Conservation (phyloP, 305 asterid genomes). For the Fraxinus ornus region DNA sequence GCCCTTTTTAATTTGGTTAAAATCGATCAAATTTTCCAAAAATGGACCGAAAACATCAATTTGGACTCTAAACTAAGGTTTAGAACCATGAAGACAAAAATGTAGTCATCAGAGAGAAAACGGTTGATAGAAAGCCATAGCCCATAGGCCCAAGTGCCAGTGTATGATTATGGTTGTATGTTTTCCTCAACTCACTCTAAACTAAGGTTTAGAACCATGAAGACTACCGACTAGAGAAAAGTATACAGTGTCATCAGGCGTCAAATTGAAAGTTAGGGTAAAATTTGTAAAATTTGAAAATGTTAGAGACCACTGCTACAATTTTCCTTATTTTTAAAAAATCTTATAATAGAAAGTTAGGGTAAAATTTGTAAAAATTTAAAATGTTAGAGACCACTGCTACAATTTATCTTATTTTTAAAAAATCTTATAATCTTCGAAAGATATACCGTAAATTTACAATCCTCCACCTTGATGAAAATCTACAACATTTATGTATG, state of each 20-base stretch:
- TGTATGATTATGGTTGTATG: neutral
- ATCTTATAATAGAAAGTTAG: no score
- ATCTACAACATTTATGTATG: neutral
- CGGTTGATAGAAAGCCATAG: neutral
- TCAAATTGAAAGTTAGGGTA: constrained; percentile 4
- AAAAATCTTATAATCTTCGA: no score
- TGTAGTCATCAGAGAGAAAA: neutral
- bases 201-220: constrained; percentile 31
- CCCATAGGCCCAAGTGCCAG: neutral
- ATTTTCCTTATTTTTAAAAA: no score
- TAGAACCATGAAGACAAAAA: neutral
- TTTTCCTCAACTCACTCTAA: neutral
- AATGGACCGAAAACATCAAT: no score
- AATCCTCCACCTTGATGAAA: neutral
- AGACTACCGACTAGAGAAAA: constrained; percentile 83
- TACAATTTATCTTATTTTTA: no score
- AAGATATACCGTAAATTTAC: no score
- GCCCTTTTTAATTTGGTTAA: no score
- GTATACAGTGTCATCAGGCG: constrained; percentile 66
- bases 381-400: no score
- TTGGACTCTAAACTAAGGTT: neutral
- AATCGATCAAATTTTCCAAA: no score
- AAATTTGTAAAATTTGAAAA: no score
- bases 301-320: no score
- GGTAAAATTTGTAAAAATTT: no score